Evolutionary conservation across 805 yeast genomes (phyloP).

Genomic region (Candida ficus): DNA sequence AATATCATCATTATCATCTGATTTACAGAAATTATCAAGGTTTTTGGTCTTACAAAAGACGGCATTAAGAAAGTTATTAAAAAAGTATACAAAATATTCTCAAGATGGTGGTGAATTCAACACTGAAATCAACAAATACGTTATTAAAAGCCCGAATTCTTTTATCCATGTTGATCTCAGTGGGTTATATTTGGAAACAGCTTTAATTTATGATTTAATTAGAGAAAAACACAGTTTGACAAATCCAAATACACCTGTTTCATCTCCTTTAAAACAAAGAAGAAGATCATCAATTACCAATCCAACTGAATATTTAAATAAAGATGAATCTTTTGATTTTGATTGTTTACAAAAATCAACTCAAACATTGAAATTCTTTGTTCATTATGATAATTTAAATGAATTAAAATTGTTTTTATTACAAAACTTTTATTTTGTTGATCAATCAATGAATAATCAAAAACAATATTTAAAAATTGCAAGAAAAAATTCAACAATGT

Average conservation of each 20-base stretch:
- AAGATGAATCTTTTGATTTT: slow-evolving; percentile 31
- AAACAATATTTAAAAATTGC: slow-evolving; percentile 16
- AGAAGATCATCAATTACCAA: slow-evolving; percentile 14
- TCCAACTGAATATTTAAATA: slow-evolving; percentile 14
- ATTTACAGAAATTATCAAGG: slow-evolving; percentile 61
- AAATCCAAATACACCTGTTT: neutral
- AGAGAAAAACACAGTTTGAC: slow-evolving; percentile 20
- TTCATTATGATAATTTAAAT: slow-evolving; percentile 55
- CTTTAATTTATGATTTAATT: slow-evolving; percentile 47
- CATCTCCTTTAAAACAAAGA: slow-evolving; percentile 1
- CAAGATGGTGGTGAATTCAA: slow-evolving; percentile 25
- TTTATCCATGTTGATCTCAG: slow-evolving; percentile 59
- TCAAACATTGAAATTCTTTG: slow-evolving; percentile 40
- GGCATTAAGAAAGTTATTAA: slow-evolving; percentile 66
- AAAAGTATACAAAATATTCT: slow-evolving; percentile 55
- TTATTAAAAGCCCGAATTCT: slow-evolving; percentile 43
- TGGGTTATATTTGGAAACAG: slow-evolving; percentile 54
- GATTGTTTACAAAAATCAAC: slow-evolving; percentile 32
- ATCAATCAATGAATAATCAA: slow-evolving; percentile 17
- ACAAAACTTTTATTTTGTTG: slow-evolving; percentile 31
- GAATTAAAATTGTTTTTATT: slow-evolving; percentile 46
- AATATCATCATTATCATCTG: slow-evolving; percentile 34
- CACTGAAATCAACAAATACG: slow-evolving; percentile 26
- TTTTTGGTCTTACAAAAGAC: slow-evolving; percentile 70
- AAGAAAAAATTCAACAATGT: slow-evolving; percentile 19